phyloP scores from a whole-genome alignment of 352 stramenopile species.

The Ophiocytium majus region DNA sequence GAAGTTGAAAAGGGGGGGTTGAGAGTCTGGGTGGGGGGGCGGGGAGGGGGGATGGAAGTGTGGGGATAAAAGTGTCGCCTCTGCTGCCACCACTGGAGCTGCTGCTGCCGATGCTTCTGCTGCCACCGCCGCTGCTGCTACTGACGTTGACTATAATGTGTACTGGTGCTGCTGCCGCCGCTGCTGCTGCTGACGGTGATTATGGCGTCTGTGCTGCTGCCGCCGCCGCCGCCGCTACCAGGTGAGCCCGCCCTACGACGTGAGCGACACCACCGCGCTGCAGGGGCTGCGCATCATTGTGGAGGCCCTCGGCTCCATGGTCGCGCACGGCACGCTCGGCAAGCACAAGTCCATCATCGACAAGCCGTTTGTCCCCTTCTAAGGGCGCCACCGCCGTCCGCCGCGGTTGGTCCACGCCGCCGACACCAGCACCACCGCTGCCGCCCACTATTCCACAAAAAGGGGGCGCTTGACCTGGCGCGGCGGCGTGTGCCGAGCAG shows the following conservation, averaged over 20 bases:
- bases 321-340: constrained; percentile 65
- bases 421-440: too few species aligned
- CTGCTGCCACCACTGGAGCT: too few species aligned
- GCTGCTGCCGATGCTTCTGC: neutral
- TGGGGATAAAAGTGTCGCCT: too few species aligned
- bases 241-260: constrained; percentile 63
- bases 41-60: too few species aligned
- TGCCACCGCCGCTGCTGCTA: neutral
- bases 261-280: constrained; percentile 66
- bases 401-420: too few species aligned
- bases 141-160: too few species aligned
- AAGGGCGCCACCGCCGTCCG: constrained; percentile 26
- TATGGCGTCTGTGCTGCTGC: neutral
- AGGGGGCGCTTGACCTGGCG: too few species aligned
- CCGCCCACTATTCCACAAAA: too few species aligned
- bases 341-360: constrained; percentile 67
- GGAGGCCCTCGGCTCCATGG: constrained; percentile 64
- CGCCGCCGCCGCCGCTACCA: neutral
- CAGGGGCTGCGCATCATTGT: constrained; percentile 66
- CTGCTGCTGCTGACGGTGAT: too few species aligned
- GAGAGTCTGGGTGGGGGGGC: too few species aligned
- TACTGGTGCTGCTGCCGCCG: neutral
- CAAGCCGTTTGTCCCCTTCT: constrained; percentile 66
- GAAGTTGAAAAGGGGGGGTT: too few species aligned
- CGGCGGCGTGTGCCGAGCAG: too few species aligned